Percentiles rank a stretch among this genome's conserved stretches.
Conservation (phyloP, 345 rosid species). For the Jatropha curcas region DNA sequence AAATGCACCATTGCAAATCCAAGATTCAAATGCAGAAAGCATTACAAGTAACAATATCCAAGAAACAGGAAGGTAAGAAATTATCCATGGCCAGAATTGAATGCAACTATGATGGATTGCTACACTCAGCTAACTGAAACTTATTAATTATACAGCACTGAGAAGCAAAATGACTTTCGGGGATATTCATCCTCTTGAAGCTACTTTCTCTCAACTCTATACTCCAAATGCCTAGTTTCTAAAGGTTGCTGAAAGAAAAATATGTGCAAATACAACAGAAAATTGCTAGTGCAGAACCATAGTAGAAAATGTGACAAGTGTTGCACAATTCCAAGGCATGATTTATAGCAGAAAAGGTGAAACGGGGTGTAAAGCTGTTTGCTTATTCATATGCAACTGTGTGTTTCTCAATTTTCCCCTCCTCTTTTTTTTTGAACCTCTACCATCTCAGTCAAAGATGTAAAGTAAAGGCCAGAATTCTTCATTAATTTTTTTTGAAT, state of each 20-base stretch:
- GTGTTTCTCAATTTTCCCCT: not conserved
- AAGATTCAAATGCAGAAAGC: conserved; percentile 21
- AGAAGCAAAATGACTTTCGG: conserved; percentile 13
- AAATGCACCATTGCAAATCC: conserved; percentile 23
- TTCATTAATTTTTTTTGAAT: not conserved
- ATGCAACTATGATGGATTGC: not conserved
- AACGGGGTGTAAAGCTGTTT: not conserved
- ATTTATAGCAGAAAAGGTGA: not conserved
- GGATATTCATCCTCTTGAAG: conserved; percentile 36
- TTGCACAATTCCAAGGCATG: not conserved
- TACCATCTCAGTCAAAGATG: conserved; percentile 6
- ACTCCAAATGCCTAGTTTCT: not conserved
- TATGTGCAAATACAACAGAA: not conserved
- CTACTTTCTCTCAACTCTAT: not conserved
- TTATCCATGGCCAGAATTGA: not conserved
- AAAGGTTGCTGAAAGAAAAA: not conserved
- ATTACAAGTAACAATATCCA: conserved; percentile 18
- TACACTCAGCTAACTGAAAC: conserved; percentile 12
- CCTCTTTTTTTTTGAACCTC: not conserved
- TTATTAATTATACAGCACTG: conserved; percentile 37
- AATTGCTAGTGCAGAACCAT: not conserved
- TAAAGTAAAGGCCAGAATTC: conserved; percentile 7
- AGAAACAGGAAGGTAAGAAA: conserved; percentile 36
- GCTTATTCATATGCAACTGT: not conserved
- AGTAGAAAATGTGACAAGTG: not conserved